These are phyloP conservation scores for Talaromyces islandicus DNA, from an alignment of 2,329 filamentous ascomycete species.

Conservation along the genomic window DNA sequence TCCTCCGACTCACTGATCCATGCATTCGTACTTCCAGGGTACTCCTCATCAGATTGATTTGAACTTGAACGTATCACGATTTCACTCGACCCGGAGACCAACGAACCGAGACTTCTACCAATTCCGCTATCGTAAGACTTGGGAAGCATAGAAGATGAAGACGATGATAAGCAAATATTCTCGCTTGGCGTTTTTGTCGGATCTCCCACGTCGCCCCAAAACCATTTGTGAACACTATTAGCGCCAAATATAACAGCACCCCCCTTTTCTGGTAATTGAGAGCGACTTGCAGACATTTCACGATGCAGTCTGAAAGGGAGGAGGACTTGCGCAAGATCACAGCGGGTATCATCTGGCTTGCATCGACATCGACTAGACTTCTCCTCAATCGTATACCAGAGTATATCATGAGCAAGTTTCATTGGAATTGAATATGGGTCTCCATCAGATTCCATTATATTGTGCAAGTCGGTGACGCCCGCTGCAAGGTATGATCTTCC, in stretches of 20 bases:
- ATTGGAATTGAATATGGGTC: slow-evolving; percentile 12
- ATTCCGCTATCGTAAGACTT: slow-evolving; percentile 3
- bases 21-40: background rate
- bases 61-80: background rate
- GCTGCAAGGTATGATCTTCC: slow-evolving; percentile 24
- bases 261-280: background rate
- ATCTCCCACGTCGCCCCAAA: slow-evolving; percentile 13
- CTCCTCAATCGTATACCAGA: slow-evolving; percentile 13
- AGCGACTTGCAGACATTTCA: background rate
- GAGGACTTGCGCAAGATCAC: slow-evolving; percentile 5
- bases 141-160: background rate
- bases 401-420: slow-evolving; percentile 12
- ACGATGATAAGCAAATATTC: background rate
- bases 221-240: slow-evolving; percentile 13
- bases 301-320: slow-evolving; percentile 8
- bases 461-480: slow-evolving; percentile 18
- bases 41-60: background rate
- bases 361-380: slow-evolving; percentile 1
- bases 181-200: slow-evolving; percentile 4
- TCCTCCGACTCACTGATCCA: background rate
- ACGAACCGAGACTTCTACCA: slow-evolving; percentile 3
- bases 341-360: background rate
- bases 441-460: slow-evolving; percentile 23
- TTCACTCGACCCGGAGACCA: background rate
- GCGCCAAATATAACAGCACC: slow-evolving; percentile 14